phyloP scores from a whole-genome alignment of 495 filamentous ascomycete species.

The Neurospora pannonica region DNA sequence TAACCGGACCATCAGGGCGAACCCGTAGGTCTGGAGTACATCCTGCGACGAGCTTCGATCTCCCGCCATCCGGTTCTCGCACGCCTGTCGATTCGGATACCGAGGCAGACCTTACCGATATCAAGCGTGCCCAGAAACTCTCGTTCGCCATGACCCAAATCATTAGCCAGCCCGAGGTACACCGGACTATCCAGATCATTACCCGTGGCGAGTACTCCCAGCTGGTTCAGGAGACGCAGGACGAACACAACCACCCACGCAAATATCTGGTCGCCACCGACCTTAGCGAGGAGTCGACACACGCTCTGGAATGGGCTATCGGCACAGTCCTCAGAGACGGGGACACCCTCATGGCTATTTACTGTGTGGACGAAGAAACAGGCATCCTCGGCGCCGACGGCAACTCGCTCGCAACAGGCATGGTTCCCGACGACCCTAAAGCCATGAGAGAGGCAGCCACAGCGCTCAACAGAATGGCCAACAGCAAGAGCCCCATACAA shows the following conservation, averaged over 20 bases:
- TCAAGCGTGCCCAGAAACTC: slow-evolving; percentile 76
- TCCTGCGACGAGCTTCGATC: slow-evolving; percentile 72
- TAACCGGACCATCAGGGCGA: slow-evolving; percentile 52
- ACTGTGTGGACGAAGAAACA: slow-evolving; percentile 79
- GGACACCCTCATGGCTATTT: slow-evolving; percentile 86
- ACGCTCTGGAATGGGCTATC: slow-evolving; percentile 94
- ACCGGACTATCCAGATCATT: slow-evolving; percentile 78
- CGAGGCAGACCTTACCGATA: slow-evolving; percentile 74
- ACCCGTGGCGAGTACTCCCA: slow-evolving; percentile 73
- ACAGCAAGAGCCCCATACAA: slow-evolving; percentile 23
- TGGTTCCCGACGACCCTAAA: slow-evolving; percentile 40
- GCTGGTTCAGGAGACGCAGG: slow-evolving; percentile 63
- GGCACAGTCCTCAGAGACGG: slow-evolving; percentile 92
- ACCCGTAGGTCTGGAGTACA: slow-evolving; percentile 58
- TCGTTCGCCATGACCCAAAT: slow-evolving; percentile 71
- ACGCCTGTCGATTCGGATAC: slow-evolving; percentile 81
- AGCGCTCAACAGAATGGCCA: slow-evolving; percentile 34
- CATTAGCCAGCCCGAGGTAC: slow-evolving; percentile 59
- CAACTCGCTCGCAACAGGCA: slow-evolving; percentile 2
- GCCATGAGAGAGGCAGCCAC: slow-evolving; percentile 63
- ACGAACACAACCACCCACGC: slow-evolving; percentile 65
- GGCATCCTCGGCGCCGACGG: slow-evolving; percentile 36
- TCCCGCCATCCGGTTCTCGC: slow-evolving; percentile 44
- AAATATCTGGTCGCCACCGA: slow-evolving; percentile 92
- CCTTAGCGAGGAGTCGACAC: slow-evolving; percentile 83